Percentiles rank a stretch among this genome's conserved stretches.
Conservation (phyloP, 164 flowering plant species). For the Brasenia schreberi region DNA sequence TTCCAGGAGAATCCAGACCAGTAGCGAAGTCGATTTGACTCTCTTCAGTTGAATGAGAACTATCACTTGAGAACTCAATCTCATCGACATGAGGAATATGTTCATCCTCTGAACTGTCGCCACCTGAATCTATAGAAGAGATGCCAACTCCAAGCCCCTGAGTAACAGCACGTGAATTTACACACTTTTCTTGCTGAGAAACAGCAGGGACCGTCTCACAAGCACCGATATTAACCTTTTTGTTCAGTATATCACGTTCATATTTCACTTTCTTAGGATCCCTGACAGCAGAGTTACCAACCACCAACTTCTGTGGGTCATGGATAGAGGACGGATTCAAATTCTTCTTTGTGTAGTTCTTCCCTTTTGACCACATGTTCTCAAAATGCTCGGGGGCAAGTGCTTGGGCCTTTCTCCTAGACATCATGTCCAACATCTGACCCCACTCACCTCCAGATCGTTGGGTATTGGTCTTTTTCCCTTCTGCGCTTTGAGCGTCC, state of each 20-base stretch:
- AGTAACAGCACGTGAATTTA: too few relatives aligned
- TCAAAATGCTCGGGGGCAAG: constrained; percentile 97
- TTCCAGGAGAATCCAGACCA: constrained; percentile 87
- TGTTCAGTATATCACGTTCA: constrained; percentile 14
- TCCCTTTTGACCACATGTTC: constrained; percentile 95
- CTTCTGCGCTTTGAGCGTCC: constrained; percentile 18
- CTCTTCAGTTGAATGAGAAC: constrained; percentile 55
- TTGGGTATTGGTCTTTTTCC: constrained; percentile 20
- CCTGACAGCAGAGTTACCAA: constrained; percentile 11
- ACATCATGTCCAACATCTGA: constrained; percentile 58
- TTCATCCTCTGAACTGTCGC: constrained; percentile 2
- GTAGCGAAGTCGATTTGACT: constrained; percentile 55
- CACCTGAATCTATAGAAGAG: constrained; percentile 4
- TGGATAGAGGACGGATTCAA: constrained; percentile 23
- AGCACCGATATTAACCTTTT: constrained; percentile 11
- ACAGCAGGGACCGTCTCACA: constrained; percentile 6
- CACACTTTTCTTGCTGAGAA: constrained; percentile 4
- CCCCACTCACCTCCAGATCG: constrained; percentile 86
- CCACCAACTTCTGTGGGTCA: constrained; percentile 14
- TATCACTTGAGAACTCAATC: constrained; percentile 42
- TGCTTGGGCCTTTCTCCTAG: constrained; percentile 67
- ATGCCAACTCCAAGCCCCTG: too few relatives aligned
- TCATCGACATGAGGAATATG: constrained; percentile 21
- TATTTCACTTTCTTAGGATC: constrained; percentile 8
- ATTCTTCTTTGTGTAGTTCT: constrained; percentile 59